Evolutionary conservation across 257 asterid species (phyloP).

Genomic region (Solanum rostratum): DNA sequence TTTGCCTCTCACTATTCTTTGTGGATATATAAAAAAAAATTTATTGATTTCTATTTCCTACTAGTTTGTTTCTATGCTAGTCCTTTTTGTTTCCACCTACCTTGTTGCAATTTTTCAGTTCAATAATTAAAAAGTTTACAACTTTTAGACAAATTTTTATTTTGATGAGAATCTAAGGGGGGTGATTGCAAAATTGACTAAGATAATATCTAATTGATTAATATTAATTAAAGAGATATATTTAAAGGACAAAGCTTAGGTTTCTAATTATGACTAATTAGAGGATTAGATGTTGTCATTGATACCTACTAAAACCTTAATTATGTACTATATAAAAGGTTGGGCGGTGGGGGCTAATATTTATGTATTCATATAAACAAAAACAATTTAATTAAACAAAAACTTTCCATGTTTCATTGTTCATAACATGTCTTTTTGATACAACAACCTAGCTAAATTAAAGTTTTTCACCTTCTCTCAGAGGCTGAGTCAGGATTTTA

Average conservation of each 20-base stretch:
- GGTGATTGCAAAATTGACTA: neutral
- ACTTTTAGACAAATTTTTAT: neutral
- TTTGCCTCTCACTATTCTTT: neutral
- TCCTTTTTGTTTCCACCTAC: neutral
- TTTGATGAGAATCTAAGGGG: neutral
- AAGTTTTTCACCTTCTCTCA: neutral
- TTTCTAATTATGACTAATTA: neutral
- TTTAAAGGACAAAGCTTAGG: neutral
- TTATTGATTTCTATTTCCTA: neutral
- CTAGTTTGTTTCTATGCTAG: neutral
- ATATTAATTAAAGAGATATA: neutral
- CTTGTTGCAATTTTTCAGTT: neutral
- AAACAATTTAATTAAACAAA: neutral
- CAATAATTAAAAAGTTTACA: neutral
- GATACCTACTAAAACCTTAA: slow-evolving; percentile 2
- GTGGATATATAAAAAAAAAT: neutral
- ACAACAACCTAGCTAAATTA: neutral
- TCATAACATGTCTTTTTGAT: slow-evolving; percentile 7
- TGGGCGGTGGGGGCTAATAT: neutral
- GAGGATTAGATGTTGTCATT: neutral
- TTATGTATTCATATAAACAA: neutral
- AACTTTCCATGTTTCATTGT: neutral
- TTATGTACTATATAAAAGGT: neutral
- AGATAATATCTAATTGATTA: neutral
- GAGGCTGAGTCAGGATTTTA: too few species aligned